Conservation (phyloP, 768 basidiomycete species). For the Goffeauzyma gilvescens region DNA sequence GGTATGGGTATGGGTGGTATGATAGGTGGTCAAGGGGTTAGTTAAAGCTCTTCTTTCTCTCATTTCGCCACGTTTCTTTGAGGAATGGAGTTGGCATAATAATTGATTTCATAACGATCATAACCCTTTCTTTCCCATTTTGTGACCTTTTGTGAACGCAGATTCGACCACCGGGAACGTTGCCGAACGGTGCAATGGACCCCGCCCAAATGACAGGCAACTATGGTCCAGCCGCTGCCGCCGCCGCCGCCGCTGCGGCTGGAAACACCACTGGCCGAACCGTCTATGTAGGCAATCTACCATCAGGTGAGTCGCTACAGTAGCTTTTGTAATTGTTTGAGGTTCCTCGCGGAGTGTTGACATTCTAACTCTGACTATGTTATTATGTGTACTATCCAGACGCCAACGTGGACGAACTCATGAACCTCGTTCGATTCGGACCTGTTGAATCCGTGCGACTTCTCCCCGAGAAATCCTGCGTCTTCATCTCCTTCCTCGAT, state of each 20-base stretch:
- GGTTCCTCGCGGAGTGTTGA: not conserved
- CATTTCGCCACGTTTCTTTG: conserved; percentile 13
- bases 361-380: not conserved
- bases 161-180: conserved; percentile 5
- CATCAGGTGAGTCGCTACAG: conserved; percentile 36
- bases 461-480: conserved; percentile 88
- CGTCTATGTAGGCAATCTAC: conserved; percentile 91
- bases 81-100: conserved; percentile 7
- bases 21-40: too few relatives aligned
- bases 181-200: conserved; percentile 11
- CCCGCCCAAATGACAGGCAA: conserved; percentile 43
- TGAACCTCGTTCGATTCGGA: conserved; percentile 93
- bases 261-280: conserved; percentile 51
- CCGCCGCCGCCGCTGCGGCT: conserved; percentile 41
- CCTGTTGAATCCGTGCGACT: conserved; percentile 88
- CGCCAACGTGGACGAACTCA: conserved; percentile 89
- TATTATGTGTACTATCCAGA: conserved; percentile 33
- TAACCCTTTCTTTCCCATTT: conserved; percentile 12
- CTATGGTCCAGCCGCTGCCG: conserved; percentile 54
- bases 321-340: not conserved
- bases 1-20: conserved; percentile 18
- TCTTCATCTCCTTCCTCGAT: conserved; percentile 95
- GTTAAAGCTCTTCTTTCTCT: too few relatives aligned
- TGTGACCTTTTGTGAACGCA: not conserved
- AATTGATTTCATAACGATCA: conserved; percentile 4